Conservation (phyloP, 225 moss, liverwort and hornwort genomes). For the Physcomitrellopsis africana region DNA sequence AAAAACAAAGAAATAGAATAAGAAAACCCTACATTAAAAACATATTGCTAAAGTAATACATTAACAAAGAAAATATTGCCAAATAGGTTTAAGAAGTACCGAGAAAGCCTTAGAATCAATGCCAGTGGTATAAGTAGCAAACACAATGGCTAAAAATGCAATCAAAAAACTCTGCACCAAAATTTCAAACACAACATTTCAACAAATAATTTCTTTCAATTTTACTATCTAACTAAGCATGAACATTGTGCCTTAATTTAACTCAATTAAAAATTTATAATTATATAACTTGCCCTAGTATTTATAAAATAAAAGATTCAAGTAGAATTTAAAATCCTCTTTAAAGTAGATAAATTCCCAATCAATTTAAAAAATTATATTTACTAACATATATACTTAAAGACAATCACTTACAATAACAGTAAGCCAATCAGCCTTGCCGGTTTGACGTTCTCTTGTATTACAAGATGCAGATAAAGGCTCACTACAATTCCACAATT, state of each 20-base stretch:
- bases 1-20: not conserved
- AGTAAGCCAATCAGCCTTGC: constrained; percentile 87
- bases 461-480: constrained; percentile 82
- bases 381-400: constrained; percentile 6
- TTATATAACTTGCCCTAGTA: not conserved
- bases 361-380: not conserved
- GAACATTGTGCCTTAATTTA: not conserved
- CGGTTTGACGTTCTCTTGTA: constrained; percentile 88
- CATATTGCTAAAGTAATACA: not conserved
- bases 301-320: not conserved
- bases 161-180: constrained; percentile 82
- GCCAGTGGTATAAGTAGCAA: constrained; percentile 93
- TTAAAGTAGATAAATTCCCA: not conserved
- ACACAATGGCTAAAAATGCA: constrained; percentile 80
- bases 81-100: constrained; percentile 46
- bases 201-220: not conserved
- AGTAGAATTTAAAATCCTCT: not conserved
- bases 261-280: not conserved
- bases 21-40: not conserved
- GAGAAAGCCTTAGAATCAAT: constrained; percentile 86
- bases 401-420: constrained; percentile 60
- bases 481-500: constrained; percentile 63
- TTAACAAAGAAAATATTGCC: not conserved
- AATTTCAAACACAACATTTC: constrained; percentile 10
- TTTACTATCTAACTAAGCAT: not conserved